Base-by-base conservation (phyloP, 495 filamentous ascomycete genomes). In the Penicillium alfredii region DNA sequence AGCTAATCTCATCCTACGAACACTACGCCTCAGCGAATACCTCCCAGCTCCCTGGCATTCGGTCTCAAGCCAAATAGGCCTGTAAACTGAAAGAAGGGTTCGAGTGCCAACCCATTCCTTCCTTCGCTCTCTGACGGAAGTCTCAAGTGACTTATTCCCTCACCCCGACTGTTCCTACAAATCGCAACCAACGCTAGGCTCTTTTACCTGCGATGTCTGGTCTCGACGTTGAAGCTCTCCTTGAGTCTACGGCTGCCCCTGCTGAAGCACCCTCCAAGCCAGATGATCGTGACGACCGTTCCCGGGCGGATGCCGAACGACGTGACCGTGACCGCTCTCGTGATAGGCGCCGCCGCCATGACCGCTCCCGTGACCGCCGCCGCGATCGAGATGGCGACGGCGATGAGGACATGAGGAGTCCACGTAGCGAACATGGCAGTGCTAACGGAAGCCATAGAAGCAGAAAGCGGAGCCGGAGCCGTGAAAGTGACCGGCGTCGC, bases 211-310 rank as follows among this genome's bases (percentile, higher is more conserved):
- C 51, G 31, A 95, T 95, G 88, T 90, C 88, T 59, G 82, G 82
- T 64, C 73, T 93, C 56, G 86, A 94, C 60, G 86, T 94, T 51
- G 88, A 95, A 75, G 88, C 88, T 51, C 80, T 95, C 42, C 77
- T 95, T 52, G 89, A 94, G 67, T 86, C 85, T 21, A 88, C 88
- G 48, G 88, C 88, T 25, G 80, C 74, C 47, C 67, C 65, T 22
- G 45, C 63, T 30, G 77, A 78, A 46, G 66, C 77, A 26, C 58
- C 72, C 30, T 55, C 65, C 36, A 68, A 67, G 34, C 58, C 71
- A 38, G 73, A 75, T 41, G 77, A 81, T 38, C 60, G 56, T 38
- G 72, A 80, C 63, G 74, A 76, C 58, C 69, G 63, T 45, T 66
- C 75, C 56, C 76, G 73, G 56, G 63, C 64, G 56, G 75, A 78